phyloP scores from a whole-genome alignment of 768 basidiomycete species.

The Gloeophyllum trabeum region DNA sequence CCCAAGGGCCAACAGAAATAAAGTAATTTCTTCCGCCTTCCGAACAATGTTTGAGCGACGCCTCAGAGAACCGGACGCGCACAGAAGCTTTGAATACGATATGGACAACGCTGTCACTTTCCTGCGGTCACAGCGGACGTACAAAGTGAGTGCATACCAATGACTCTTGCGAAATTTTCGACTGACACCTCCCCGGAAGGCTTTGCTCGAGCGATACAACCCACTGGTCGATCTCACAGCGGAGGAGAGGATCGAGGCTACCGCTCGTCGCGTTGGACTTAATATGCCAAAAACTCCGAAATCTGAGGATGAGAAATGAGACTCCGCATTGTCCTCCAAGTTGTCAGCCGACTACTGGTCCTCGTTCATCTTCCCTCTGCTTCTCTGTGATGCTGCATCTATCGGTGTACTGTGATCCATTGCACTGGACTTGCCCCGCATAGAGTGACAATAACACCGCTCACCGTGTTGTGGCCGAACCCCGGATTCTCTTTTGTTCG shows the following conservation, averaged over 20 bases:
- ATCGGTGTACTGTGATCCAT: not conserved
- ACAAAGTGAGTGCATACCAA: constrained; percentile 45
- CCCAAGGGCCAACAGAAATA: constrained; percentile 25
- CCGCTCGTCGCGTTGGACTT: constrained; percentile 79
- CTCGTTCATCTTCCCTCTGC: not conserved
- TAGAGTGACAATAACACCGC: too few relatives aligned
- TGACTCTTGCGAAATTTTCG: not conserved
- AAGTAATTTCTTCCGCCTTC: constrained; percentile 34
- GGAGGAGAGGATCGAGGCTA: constrained; percentile 74
- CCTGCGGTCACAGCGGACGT: constrained; percentile 57
- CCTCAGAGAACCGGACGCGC: constrained; percentile 10
- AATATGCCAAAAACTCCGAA: constrained; percentile 56
- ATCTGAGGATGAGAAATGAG: constrained; percentile 10
- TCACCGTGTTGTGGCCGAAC: too few relatives aligned
- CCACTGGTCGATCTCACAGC: constrained; percentile 69
- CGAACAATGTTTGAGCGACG: constrained; percentile 41
- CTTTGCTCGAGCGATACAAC: constrained; percentile 78
- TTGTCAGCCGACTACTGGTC: not conserved
- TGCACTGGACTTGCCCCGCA: not conserved
- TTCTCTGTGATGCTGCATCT: too few relatives aligned
- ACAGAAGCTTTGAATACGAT: constrained; percentile 30
- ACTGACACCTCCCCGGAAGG: constrained; percentile 26
- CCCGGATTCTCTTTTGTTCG: too few relatives aligned
- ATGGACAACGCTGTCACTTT: constrained; percentile 55
- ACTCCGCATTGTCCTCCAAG: too few relatives aligned